Evolutionary conservation across 345 rosid genomes (phyloP).

Genomic region (Hevea brasiliensis): DNA sequence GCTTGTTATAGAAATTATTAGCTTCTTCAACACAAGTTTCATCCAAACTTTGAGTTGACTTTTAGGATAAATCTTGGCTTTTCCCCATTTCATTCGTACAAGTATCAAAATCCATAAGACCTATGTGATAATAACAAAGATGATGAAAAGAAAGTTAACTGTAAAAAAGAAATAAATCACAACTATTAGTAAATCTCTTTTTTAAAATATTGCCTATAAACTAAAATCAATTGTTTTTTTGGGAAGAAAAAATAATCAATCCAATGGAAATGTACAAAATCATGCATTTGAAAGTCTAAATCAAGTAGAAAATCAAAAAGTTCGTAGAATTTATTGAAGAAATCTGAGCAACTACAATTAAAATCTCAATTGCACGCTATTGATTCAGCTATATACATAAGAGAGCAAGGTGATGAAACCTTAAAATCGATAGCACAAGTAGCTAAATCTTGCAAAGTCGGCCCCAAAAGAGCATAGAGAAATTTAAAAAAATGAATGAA

Average conservation of each 20-base stretch:
- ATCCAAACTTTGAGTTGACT: slow-evolving; percentile 1
- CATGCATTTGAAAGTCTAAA: no score
- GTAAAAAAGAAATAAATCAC: not conserved
- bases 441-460: not conserved
- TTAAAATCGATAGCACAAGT: not conserved
- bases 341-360: not conserved
- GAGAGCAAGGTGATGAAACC: not conserved
- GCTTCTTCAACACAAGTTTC: slow-evolving; percentile 1
- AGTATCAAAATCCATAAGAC: slow-evolving; percentile 31
- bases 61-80: slow-evolving; percentile 13
- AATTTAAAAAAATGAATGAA: not conserved
- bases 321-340: not conserved
- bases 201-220: no score
- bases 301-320: not conserved
- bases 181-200: not conserved
- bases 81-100: slow-evolving; percentile 3
- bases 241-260: no score
- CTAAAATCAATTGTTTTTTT: no score
- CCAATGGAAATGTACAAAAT: no score
- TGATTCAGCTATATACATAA: no score
- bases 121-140: not conserved
- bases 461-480: not conserved
- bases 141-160: slow-evolving; percentile 9
- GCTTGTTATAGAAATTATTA: no score
- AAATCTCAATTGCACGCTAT: no score